Evolutionary conservation across 2,329 filamentous ascomycete genomes (phyloP), one percentile per base, ranked within the genome.

Genomic region (Sclerotinia subarctica): DNA sequence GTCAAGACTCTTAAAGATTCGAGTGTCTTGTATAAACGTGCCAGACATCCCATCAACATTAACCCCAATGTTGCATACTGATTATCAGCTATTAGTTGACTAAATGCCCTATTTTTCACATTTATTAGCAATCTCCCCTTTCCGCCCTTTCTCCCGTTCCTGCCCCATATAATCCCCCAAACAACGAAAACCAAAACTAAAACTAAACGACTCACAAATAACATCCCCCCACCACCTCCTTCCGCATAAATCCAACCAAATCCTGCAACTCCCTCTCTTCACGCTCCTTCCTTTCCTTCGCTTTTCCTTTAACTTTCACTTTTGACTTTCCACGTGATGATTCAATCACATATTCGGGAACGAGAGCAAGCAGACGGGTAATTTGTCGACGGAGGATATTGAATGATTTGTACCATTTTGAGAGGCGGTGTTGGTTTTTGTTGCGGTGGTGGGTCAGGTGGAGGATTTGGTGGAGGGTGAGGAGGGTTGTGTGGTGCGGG

Each of bases 351-450:
- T 32, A n/a, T 62, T 67, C 56, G 24, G 65, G 65, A 21, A 63
- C 26, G n/a, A 67, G 21, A 6, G 49, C 26, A 26, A 83, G 74
- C 2, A 97, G 80, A 66, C 84, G 83, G 11, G 80, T 79, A 11
- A 90, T 78, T 68, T 88, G 84, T 58, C 91, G 90, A 47, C 92
- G 88, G 72, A 97, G 84, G 71, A 90, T 84, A 65, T 85, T 85
- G 70, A 97, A 87, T 74, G 82, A 82, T 74, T 88, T 86, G 87
- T 91, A 98, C 94, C 94, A 99, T 76, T 88, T 86, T 42, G 89
- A 86, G 70, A 85, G 83, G 67, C 88, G 88, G 79, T 98, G 94
- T 80, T 98, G 94, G 81, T 97, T 98, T 76, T 89, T 90, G 82
- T 97, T 95, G 74, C 93, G 92, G 77, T 92, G 88, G 78, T 89